Evolutionary conservation across 768 basidiomycete genomes (phyloP).

Genomic region (Boletus rubroflammeus): DNA sequence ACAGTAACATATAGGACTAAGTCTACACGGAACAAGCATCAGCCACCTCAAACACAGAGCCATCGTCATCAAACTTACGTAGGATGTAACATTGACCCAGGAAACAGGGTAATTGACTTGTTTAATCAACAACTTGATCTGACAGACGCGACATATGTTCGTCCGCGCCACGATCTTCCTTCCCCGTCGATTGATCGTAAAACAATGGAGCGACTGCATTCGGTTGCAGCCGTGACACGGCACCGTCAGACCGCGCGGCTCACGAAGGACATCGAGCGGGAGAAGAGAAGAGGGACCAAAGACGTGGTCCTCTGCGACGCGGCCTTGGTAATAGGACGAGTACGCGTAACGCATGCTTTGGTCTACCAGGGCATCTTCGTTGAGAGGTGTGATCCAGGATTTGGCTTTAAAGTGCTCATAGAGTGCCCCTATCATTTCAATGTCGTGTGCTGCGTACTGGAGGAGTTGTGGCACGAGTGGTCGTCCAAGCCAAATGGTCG

Average conservation of each 20-base stretch:
- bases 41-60: not conserved
- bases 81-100: slow-evolving; percentile 20
- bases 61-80: slow-evolving; percentile 8
- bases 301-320: slow-evolving; percentile 21
- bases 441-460: slow-evolving; percentile 42
- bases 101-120: slow-evolving; percentile 17
- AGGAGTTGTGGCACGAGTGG: slow-evolving; percentile 37
- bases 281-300: slow-evolving; percentile 23
- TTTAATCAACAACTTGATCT: slow-evolving; percentile 30
- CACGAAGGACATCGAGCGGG: slow-evolving; percentile 26
- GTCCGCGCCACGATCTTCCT: slow-evolving; percentile 23
- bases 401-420: slow-evolving; percentile 33
- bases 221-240: slow-evolving; percentile 26
- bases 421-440: slow-evolving; percentile 36
- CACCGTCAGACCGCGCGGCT: slow-evolving; percentile 23
- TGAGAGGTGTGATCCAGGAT: slow-evolving; percentile 21
- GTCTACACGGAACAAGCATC: slow-evolving; percentile 8
- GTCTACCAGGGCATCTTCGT: slow-evolving; percentile 13
- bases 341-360: slow-evolving; percentile 31
- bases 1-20: not conserved
- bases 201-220: slow-evolving; percentile 29
- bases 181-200: slow-evolving; percentile 13
- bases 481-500: slow-evolving; percentile 33
- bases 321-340: slow-evolving; percentile 28
- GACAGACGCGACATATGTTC: slow-evolving; percentile 27